Base-by-base conservation (phyloP, 129 eudicot species). In the Artemisia annua region DNA sequence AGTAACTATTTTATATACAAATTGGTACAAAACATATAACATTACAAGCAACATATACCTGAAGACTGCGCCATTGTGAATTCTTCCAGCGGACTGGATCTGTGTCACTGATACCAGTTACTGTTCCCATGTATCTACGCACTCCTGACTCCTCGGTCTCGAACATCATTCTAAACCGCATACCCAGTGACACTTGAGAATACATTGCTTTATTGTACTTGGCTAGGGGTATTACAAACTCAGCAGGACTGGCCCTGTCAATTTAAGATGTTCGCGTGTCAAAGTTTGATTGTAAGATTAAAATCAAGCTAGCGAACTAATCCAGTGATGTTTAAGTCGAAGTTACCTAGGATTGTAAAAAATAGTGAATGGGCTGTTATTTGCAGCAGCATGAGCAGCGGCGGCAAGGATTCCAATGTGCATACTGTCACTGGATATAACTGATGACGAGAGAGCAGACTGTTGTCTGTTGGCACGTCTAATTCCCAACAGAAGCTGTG, bases 341-440 rank as follows among this genome's bases (percentile, higher is more conserved):
- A n/a, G 18, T 8, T 83, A 92, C 98, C 98, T 92, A 18, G 98
- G 98, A 75, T 92, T 92, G 83, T 87, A 92, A 78, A 87, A 92
- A 30, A 92, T 89, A n/a, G 92, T 85, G 74, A 92, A 92, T 1
- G 98, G 98, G 85, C 98, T 92, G 71, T 87, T 83, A 83, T 92
- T 92, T 9, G 96, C 94, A 67, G 96, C 95, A 55, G 98, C 98
- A 79, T 92, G 98, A 83, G 98, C 96, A 20, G 98, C 98, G 61
- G 98, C 98, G 55, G 98, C 98, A 78, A 92, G 91, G 75, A 92
- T 82, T 62, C 98, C 98, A 51, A 92, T 92, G 75, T 92, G 98
- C 98, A 92, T 89, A 85, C 98, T 92, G 79, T 92, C 98, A 66
- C 98, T 92, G 3, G 98, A 87, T 80, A 92, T 92, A 63, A 92